A percentile compares a stretch with the other conserved stretches of the same genome.
Evolutionary conservation across 2,329 filamentous ascomycete genomes (phyloP).

Genomic region (Pyrenochaeta sp.): DNA sequence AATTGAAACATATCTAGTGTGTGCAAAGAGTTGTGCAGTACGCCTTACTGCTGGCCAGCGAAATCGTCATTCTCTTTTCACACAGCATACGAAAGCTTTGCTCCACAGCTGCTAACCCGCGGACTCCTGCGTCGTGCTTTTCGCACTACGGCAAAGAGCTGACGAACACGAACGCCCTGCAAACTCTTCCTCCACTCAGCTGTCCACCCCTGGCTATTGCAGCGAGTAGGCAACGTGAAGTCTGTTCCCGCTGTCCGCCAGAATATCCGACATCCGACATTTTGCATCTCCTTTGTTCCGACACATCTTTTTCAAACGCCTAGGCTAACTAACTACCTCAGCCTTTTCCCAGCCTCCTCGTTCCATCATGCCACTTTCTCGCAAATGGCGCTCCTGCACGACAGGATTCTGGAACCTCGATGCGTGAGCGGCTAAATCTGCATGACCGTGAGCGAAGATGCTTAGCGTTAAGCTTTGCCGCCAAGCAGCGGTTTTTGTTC

Average conservation of each 20-base stretch:
- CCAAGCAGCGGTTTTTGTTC: slow-evolving; percentile 12
- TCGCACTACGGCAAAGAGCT: slow-evolving; percentile 13
- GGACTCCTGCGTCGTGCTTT: slow-evolving; percentile 23
- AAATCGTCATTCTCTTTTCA: slow-evolving; percentile 4
- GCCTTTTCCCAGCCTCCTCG: slow-evolving; percentile 2
- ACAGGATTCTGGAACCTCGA: slow-evolving; percentile 21
- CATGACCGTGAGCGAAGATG: slow-evolving; percentile 2
- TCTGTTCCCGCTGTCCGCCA: slow-evolving; percentile 7
- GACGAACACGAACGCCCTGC: slow-evolving; percentile 9
- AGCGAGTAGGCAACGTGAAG: neutral
- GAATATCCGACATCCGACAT: slow-evolving; percentile 10
- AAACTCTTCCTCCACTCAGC: neutral
- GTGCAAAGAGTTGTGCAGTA: slow-evolving; percentile 12
- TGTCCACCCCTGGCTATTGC: neutral
- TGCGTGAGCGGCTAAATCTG: slow-evolving; percentile 19
- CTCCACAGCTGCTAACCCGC: slow-evolving; percentile 16
- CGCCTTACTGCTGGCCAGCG: slow-evolving; percentile 6
- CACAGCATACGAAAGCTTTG: slow-evolving; percentile 14
- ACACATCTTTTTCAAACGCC: slow-evolving; percentile 10
- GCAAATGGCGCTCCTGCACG: slow-evolving; percentile 15
- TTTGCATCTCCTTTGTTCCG: slow-evolving; percentile 13
- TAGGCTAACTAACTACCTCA: neutral
- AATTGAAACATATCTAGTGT: slow-evolving; percentile 16
- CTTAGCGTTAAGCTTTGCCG: slow-evolving; percentile 17
- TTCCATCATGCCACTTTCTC: slow-evolving; percentile 13